A percentile compares a stretch with the other conserved stretches of the same genome.
Conservation (phyloP, 2,329 filamentous ascomycete genomes). For the Sporothrix protearum region DNA sequence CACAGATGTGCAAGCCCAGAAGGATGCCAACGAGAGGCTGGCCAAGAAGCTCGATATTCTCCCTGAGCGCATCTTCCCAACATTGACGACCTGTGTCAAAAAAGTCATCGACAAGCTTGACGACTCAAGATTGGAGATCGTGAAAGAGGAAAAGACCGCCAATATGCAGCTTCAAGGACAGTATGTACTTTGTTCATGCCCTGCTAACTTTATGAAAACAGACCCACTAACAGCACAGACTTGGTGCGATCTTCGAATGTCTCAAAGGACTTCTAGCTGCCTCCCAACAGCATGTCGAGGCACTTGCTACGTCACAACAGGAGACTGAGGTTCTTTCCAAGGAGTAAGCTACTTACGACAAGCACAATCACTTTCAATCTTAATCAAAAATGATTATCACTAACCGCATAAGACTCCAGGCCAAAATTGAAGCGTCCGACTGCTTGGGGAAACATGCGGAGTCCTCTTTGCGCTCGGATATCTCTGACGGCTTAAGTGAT, state of each 20-base stretch:
- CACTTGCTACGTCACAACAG: neutral
- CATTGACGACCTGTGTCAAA: constrained; percentile 21
- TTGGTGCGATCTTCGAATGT: constrained; percentile 1
- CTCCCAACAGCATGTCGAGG: constrained; percentile 5
- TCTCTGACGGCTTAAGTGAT: neutral
- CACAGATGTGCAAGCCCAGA: constrained; percentile 5
- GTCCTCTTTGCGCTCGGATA: neutral
- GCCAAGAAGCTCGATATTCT: constrained; percentile 21
- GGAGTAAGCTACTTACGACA: neutral
- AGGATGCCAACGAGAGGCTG: constrained; percentile 14
- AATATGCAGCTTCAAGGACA: neutral
- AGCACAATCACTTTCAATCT: neutral
- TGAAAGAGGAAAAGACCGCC: neutral
- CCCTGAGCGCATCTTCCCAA: constrained; percentile 26
- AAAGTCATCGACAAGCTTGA: constrained; percentile 24
- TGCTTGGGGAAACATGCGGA: neutral
- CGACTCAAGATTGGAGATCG: neutral
- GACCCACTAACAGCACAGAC: neutral
- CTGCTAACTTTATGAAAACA: no score
- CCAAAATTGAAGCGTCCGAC: neutral
- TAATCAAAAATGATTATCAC: neutral
- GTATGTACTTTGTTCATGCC: neutral
- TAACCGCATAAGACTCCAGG: constrained; percentile 1
- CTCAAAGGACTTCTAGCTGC: neutral
- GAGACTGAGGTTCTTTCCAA: neutral